Evolutionary conservation across 2,329 filamentous ascomycete genomes (phyloP), one percentile per base, ranked within the genome.

Genomic region (Phialocephala subalpina): DNA sequence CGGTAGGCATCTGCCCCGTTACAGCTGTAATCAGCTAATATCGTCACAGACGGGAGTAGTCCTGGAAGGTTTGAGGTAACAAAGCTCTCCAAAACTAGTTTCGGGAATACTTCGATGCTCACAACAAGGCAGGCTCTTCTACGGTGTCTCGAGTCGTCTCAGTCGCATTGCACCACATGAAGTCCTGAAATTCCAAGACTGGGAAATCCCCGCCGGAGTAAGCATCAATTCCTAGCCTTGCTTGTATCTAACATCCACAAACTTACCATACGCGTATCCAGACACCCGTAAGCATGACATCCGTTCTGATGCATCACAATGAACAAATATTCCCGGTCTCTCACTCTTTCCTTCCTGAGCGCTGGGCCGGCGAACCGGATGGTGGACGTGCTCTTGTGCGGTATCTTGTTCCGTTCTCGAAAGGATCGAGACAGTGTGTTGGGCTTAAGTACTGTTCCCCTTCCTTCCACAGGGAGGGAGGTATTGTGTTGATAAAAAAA

Each of bases 11-110:
- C 12, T 18, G 16, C 29, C 49, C 18, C 1, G 11, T 11, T 22
- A 49, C 7, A 25, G 22, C 12, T n/a, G 18, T 14, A 56, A 5
- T 25, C 11, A 58, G 9, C 7, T 9, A 3, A 14, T 40, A 22
- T 7, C 1, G 11, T 12, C 11, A 22, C 64, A 75, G 18, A 71
- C 69, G n/a, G 77, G 65, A 25, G 69, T 77, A 35, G 71, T 78
- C 52, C 67, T 73, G 45, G 76, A 78, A 69, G 72, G 71, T 4
- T 66, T 77, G 11, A 73, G 76, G 49, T 53, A 33, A 42, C 6
- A 22, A 11, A 16, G 18, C 49, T 29, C 45, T 49, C 18, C 49
- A 18, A 16, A 29, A 53, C 22, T 22, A 53, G 3, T 33, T 33
- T 16, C 11, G 1, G 1, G n/a, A n/a, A 2, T 12, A 5, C 18